Conservation (phyloP, 2,329 filamentous ascomycete species). For the Fusarium austroafricanum region DNA sequence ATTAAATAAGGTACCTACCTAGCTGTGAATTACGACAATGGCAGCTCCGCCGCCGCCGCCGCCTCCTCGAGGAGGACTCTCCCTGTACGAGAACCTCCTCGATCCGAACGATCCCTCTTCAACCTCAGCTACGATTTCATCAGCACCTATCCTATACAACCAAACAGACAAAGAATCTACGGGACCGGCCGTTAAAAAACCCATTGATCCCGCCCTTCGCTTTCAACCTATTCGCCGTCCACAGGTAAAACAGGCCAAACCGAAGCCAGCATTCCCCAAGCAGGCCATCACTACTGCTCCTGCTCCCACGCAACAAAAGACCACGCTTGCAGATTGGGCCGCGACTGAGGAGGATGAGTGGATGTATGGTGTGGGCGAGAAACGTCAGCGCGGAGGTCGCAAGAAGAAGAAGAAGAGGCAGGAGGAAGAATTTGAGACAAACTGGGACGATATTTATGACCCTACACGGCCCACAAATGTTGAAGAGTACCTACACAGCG, state of each 20-base stretch:
- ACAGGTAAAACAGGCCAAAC: slow-evolving; percentile 67
- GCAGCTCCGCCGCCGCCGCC: slow-evolving; percentile 49
- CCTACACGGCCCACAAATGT: slow-evolving; percentile 84
- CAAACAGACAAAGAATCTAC: slow-evolving; percentile 59
- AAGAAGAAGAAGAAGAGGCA: slow-evolving; percentile 78
- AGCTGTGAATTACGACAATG: slow-evolving; percentile 30
- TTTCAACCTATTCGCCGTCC: slow-evolving; percentile 90
- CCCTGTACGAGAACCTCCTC: slow-evolving; percentile 87
- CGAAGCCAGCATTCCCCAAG: slow-evolving; percentile 71
- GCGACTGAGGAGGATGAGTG: slow-evolving; percentile 84
- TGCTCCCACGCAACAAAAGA: slow-evolving; percentile 65
- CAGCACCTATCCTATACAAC: slow-evolving; percentile 79
- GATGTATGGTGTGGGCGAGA: slow-evolving; percentile 71
- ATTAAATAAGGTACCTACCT: not conserved
- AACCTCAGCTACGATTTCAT: slow-evolving; percentile 75
- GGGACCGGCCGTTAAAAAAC: slow-evolving; percentile 69
- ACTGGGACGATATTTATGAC: slow-evolving; percentile 95
- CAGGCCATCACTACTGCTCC: slow-evolving; percentile 47
- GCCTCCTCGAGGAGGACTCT: slow-evolving; percentile 64
- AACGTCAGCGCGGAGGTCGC: slow-evolving; percentile 80
- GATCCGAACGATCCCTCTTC: slow-evolving; percentile 64
- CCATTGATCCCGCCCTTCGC: slow-evolving; percentile 71
- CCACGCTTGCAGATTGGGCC: slow-evolving; percentile 83
- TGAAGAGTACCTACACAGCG: slow-evolving; percentile 84
- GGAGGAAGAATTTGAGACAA: slow-evolving; percentile 66